These are phyloP conservation scores for Dorcoceras hygrometricum DNA, from an alignment of 257 asterid species.

Conservation along the genomic window DNA sequence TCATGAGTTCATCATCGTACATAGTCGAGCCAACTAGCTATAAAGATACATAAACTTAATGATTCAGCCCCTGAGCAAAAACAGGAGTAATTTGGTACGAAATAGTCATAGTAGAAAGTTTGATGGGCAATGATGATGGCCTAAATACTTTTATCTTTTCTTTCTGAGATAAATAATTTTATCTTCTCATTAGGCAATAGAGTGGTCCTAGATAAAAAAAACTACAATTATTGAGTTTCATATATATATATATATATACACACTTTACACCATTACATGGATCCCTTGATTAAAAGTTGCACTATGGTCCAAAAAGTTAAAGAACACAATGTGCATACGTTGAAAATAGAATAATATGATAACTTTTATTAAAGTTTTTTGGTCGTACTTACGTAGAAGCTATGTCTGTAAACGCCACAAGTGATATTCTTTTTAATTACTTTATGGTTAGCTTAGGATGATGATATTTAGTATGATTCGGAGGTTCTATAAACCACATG, in stretches of 20 bases:
- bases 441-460: too few relatives aligned
- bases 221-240: slow-evolving; percentile 27
- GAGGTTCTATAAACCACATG: too few relatives aligned
- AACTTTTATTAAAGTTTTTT: not conserved
- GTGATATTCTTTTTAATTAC: too few relatives aligned
- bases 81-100: not conserved
- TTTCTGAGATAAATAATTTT: not conserved
- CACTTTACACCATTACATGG: slow-evolving; percentile 5
- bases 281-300: slow-evolving; percentile 22
- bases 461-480: too few relatives aligned
- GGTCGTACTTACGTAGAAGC: not conserved
- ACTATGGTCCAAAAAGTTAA: slow-evolving; percentile 21
- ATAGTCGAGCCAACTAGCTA: too few relatives aligned
- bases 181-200: not conserved
- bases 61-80: not conserved
- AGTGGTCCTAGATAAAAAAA: slow-evolving; percentile 22
- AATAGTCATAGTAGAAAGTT: not conserved
- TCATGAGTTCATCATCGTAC: too few relatives aligned
- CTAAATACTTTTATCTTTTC: not conserved
- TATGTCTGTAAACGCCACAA: not conserved
- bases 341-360: not conserved
- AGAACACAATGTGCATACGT: not conserved
- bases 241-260: too few relatives aligned
- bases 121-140: slow-evolving; percentile 7
- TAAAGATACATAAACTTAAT: not conserved